Base-by-base conservation (phyloP, 169 alveolate genomes). In the Besnoitia besnoiti region DNA sequence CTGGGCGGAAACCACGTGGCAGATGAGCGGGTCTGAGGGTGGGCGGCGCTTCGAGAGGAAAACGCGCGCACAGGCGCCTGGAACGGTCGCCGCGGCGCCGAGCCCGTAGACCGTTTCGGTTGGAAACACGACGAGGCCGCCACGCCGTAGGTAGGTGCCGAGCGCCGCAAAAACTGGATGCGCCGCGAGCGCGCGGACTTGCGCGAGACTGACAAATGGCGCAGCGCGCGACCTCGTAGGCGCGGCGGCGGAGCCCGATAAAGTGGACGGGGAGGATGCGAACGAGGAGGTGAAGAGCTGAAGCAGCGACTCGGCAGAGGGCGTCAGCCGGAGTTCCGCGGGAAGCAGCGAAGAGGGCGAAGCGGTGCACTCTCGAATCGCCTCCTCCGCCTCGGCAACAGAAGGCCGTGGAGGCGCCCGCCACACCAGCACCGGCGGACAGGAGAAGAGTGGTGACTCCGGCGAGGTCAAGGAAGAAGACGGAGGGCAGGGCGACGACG, bases 101-200 rank as follows among this genome's bases (percentile, higher is more conserved):
- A 98, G 93, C 12, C 99, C 99, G 94, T 98, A 98, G 24, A 98
- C 99, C 0, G 99, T 98, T 92, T 98, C 99, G 0, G 99, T 98
- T 30, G 99, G 99, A 91, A 98, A 97, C 47, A 98, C 97, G 10
- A 98, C 99, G 42, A 98, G 94, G 27, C 96, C 96, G 0, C 99
- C 99, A 2, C 39, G 37, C 8, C 90, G 62, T 5, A 91, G 21
- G 3, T 46, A 27, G 30, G 73, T 55, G 0, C 91, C 94, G 21
- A 85, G 75, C 19, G 24, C 37, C 40, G 44, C 55, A 40, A 82
- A 51, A 19, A 67, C 37, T 21, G 93, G 93, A 80, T 89, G 93
- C 49, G 33, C 59, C 27, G 93, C 21, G 77, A 89, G 93, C 79
- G 21, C 80, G 5, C 16, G 62, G 21, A 89, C 30, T 55, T 77